phyloP scores from a whole-genome alignment of 345 rosid genomes.

The Hypericum androsaemum region DNA sequence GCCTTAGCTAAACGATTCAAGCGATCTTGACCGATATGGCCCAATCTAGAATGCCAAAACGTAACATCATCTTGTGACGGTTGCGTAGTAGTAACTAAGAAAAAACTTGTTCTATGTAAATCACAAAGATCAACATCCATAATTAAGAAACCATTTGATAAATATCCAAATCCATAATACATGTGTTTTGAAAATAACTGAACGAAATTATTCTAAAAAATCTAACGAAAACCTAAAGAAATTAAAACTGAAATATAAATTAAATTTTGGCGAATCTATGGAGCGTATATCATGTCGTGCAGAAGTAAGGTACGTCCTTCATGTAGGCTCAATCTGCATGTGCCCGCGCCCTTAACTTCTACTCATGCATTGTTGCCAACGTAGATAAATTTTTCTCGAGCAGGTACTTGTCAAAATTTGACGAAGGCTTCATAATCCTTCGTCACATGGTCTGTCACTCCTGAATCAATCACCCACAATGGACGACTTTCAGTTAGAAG shows the following conservation, averaged over 20 bases:
- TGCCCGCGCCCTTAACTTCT: no score
- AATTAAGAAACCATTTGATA: neutral
- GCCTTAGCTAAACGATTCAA: neutral
- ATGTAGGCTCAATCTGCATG: no score
- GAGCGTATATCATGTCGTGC: no score
- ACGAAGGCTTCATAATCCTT: neutral
- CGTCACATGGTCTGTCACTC: no score
- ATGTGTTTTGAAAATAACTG: neutral
- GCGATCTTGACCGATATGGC: neutral
- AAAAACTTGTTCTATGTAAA: no score
- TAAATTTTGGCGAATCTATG: neutral
- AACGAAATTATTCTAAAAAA: neutral
- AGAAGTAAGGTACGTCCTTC: no score
- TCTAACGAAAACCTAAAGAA: neutral
- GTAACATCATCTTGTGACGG: neutral
- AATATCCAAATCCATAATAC: neutral
- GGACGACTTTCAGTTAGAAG: no score
- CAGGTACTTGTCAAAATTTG: neutral
- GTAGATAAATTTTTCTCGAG: neutral
- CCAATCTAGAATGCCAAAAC: neutral
- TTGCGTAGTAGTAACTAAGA: neutral
- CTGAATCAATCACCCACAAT: no score
- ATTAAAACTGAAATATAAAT: neutral
- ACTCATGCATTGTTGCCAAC: no score
- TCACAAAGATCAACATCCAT: neutral